Percentiles rank a stretch among this genome's conserved stretches.
Evolutionary conservation across 2,329 filamentous ascomycete species (phyloP).

Genomic region (Phaeosphaeriaceae sp.): DNA sequence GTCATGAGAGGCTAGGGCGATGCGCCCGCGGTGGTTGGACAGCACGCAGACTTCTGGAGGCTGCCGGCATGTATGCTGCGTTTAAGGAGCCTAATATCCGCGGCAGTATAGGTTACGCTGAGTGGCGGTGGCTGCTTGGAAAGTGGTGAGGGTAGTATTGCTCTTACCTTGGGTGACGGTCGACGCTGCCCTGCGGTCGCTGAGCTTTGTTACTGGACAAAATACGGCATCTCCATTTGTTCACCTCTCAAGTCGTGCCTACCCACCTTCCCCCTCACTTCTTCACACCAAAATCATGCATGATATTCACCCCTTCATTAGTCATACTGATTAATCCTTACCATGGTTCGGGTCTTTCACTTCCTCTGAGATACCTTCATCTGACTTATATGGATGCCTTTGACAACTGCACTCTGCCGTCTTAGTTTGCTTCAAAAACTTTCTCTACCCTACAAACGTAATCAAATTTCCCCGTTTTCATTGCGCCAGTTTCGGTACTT

Average conservation of each 20-base stretch:
- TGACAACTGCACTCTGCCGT: constrained; percentile 37
- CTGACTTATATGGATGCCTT: constrained; percentile 39
- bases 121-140: background rate
- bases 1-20: constrained; percentile 49
- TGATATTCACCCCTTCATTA: no score
- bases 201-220: constrained; percentile 41
- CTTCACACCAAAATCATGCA: constrained; percentile 10
- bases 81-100: no score
- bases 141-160: background rate
- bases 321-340: no score
- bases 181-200: constrained; percentile 35
- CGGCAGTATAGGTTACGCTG: no score
- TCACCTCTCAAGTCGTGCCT: constrained; percentile 8
- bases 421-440: constrained; percentile 35
- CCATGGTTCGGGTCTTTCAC: no score
- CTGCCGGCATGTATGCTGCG: constrained; percentile 43
- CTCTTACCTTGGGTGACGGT: constrained; percentile 21
- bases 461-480: constrained; percentile 15
- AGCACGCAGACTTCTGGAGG: constrained; percentile 37
- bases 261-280: constrained; percentile 9
- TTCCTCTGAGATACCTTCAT: constrained; percentile 4
- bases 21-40: constrained; percentile 40
- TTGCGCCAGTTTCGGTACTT: background rate
- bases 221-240: constrained; percentile 36
- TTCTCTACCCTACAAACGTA: constrained; percentile 28